Evolutionary conservation across 148 eudicot genomes (phyloP), one percentile per base, ranked within the genome.

Genomic region (Selenicereus undatus): DNA sequence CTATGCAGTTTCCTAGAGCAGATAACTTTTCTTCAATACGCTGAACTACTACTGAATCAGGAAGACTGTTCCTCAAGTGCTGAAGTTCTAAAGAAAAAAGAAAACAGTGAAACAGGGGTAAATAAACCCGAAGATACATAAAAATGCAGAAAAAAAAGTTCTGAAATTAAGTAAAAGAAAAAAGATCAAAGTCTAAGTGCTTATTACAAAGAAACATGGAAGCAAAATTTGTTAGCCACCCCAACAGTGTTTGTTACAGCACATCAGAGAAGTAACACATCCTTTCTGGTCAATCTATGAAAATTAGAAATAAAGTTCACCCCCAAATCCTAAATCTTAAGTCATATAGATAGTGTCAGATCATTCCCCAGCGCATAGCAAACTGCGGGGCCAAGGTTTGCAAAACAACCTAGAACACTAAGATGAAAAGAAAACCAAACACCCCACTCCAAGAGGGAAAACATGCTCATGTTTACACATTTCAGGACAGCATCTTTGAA

Each of bases 1-100:
- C 93, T 80, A 95, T 93, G 90, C 97, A 93, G 85, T 95, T 95
- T 50, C 98, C 98, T 68, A 95, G 83, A 78, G 98, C 98, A 80
- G 97, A 92, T 51, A 95, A 78, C 78, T 86, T 90, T 87, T 95
- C 98, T 24, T 93, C 97, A 79, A 93, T 83, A 51, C 97, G 94
- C 86, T 93, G 97, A 75, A 95, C 93, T 62, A 95, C 98, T 42
- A 95, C 98, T 78, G 87, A 81, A 84, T 95, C 98, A 36, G 98
- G 97, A 26, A 95, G 91, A 86, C 94, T 90, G 88, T 95, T 92
- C 86, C 94, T 91, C 87, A 95, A 86, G 88, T 95, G 98, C 80
- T 95, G 98, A 77, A 95, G 97, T 83, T 95, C 97, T 95, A 11
- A 83, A 66, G 2, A 79, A 45, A 50, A 50, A 79, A 29, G 16